These are phyloP conservation scores for Mediolabrus comicus DNA, from an alignment of 108 stramenopile genomes.

Conservation along the genomic window DNA sequence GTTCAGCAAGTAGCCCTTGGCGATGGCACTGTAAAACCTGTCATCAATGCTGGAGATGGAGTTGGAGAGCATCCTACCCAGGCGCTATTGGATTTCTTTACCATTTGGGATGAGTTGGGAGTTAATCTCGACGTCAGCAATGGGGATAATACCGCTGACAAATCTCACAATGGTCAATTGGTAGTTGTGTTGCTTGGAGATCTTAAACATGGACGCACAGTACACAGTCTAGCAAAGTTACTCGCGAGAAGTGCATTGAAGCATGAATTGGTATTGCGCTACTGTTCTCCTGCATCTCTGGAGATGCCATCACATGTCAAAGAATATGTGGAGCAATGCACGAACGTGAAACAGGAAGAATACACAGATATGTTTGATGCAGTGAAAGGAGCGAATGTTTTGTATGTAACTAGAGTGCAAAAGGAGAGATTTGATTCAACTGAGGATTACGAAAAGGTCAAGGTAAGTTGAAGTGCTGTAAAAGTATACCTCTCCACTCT, in stretches of 20 bases:
- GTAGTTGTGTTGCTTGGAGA: slow-evolving; percentile 88
- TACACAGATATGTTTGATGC: slow-evolving; percentile 54
- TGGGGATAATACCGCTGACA: slow-evolving; percentile 12
- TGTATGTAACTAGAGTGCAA: slow-evolving; percentile 97
- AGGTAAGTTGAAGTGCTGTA: slow-evolving; percentile 41
- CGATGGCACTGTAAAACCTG: slow-evolving; percentile 57
- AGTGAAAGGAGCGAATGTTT: slow-evolving; percentile 74
- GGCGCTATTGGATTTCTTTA: slow-evolving; percentile 95
- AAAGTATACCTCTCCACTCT: background rate
- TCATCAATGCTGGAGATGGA: slow-evolving; percentile 98
- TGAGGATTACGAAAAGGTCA: slow-evolving; percentile 83
- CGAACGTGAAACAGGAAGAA: slow-evolving; percentile 63
- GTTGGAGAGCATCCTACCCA: slow-evolving; percentile 98
- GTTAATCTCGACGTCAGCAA: slow-evolving; percentile 3
- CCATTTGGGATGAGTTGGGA: slow-evolving; percentile 82
- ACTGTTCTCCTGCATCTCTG: slow-evolving; percentile 83
- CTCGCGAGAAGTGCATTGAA: slow-evolving; percentile 61
- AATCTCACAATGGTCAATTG: slow-evolving; percentile 25
- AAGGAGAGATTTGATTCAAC: slow-evolving; percentile 88
- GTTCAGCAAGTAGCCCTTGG: slow-evolving; percentile 49
- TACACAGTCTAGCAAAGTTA: slow-evolving; percentile 91
- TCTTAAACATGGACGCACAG: slow-evolving; percentile 96
- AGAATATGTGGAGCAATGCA: slow-evolving; percentile 57
- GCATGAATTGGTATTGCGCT: slow-evolving; percentile 66
- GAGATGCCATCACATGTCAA: slow-evolving; percentile 84